Evolutionary conservation across 176 grass and related monocot genomes (phyloP).

Genomic region (Tillandsia fasciculata): DNA sequence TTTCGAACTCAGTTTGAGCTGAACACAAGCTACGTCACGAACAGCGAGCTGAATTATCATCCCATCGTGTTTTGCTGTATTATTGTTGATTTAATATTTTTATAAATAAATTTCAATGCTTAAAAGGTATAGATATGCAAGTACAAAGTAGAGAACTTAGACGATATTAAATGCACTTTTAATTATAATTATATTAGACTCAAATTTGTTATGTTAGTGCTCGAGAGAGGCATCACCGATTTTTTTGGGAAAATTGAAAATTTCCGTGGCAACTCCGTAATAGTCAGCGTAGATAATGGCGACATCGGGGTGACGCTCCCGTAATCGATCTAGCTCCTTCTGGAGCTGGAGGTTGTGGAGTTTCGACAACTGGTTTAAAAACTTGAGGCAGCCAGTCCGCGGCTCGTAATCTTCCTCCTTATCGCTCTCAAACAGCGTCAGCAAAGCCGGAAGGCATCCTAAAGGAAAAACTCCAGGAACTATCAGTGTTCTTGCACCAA

Average conservation of each 20-base stretch:
- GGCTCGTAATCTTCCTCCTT: conserved; percentile 31
- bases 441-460: conserved; percentile 53
- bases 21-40: too few species aligned
- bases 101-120: background rate
- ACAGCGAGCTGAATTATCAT: too few species aligned
- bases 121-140: too few species aligned
- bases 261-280: conserved; percentile 44
- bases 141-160: too few species aligned
- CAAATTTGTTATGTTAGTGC: background rate
- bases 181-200: too few species aligned
- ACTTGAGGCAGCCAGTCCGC: conserved; percentile 38
- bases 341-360: conserved; percentile 54
- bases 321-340: conserved; percentile 25
- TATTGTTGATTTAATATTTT: too few species aligned
- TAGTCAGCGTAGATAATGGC: conserved; percentile 81
- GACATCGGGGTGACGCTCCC: conserved; percentile 31
- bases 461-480: conserved; percentile 74
- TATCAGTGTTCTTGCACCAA: conserved; percentile 54
- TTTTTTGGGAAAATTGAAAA: conserved; percentile 27
- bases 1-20: too few species aligned
- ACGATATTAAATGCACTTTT: too few species aligned
- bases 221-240: conserved; percentile 25
- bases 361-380: conserved; percentile 54
- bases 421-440: conserved; percentile 28
- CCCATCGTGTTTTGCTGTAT: too few species aligned